Evolutionary conservation across 2,329 filamentous ascomycete genomes (phyloP).

Genomic region (Fusarium floridanum): DNA sequence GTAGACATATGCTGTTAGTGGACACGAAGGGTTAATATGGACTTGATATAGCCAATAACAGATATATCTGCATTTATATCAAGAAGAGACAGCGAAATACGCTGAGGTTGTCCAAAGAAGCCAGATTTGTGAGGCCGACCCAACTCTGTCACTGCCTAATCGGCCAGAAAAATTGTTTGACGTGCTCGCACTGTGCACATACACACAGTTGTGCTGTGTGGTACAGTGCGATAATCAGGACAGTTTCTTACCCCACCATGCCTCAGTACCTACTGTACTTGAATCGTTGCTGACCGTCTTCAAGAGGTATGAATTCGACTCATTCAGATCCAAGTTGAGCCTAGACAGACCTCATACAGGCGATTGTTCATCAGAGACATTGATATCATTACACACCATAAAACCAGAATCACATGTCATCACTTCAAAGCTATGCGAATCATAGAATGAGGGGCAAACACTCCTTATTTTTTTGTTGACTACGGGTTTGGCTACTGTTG

Average conservation of each 20-base stretch:
- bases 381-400: too few relatives aligned
- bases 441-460: slow-evolving; percentile 33
- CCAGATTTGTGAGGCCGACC: neutral
- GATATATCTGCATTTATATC: neutral
- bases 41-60: neutral
- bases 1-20: neutral
- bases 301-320: neutral
- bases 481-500: slow-evolving; percentile 40
- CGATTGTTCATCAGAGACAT: neutral
- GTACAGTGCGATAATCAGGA: neutral
- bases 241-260: neutral
- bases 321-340: neutral
- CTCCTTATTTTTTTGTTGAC: slow-evolving; percentile 43
- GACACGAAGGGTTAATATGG: neutral
- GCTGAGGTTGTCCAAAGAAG: neutral
- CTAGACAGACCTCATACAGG: neutral
- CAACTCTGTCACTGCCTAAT: neutral
- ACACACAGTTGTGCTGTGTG: too few relatives aligned
- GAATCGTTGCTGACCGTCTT: neutral
- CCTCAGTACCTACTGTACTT: neutral
- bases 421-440: slow-evolving; percentile 3
- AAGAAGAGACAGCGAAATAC: neutral
- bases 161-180: neutral
- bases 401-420: slow-evolving; percentile 1
- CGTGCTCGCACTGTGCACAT: neutral